phyloP scores from a whole-genome alignment of 2,329 filamentous ascomycete genomes.

The Pyrenophora tritici-repentis region DNA sequence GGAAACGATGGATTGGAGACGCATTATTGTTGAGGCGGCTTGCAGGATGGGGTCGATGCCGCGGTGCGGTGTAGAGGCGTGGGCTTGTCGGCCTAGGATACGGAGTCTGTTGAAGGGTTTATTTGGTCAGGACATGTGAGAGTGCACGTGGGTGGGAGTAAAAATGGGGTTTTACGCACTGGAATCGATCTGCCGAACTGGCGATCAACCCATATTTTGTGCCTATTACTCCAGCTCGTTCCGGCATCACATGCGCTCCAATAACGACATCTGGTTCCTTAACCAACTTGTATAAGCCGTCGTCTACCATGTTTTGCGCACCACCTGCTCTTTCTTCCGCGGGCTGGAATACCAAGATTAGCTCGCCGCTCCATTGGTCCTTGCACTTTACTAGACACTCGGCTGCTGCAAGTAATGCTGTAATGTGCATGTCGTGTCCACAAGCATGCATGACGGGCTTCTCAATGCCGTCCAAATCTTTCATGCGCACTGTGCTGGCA shows the following conservation, averaged over 20 bases:
- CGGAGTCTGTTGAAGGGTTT: conserved; percentile 50
- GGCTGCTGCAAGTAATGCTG: conserved; percentile 61
- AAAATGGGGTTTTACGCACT: conserved; percentile 17
- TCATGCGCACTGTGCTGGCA: conserved; percentile 55
- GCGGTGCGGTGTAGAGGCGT: conserved; percentile 61
- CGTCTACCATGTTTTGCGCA: conserved; percentile 66
- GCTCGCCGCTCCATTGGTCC: conserved; percentile 64
- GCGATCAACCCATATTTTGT: conserved; percentile 51
- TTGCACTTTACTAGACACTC: conserved; percentile 54
- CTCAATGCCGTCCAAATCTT: conserved; percentile 53
- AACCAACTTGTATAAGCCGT: conserved; percentile 60
- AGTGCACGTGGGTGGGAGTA: neutral
- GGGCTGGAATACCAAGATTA: conserved; percentile 70
- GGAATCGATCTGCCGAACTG: conserved; percentile 48
- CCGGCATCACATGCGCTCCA: conserved; percentile 62
- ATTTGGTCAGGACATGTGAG: too few relatives aligned
- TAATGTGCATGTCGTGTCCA: conserved; percentile 67
- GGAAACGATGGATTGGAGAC: conserved; percentile 64
- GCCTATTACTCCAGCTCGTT: conserved; percentile 48
- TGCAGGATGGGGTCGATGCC: conserved; percentile 64
- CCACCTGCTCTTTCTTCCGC: conserved; percentile 68
- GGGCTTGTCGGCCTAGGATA: conserved; percentile 63
- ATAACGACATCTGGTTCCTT: conserved; percentile 62
- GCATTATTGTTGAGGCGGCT: conserved; percentile 60
- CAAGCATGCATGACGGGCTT: conserved; percentile 71